Evolutionary conservation across 1,284 basidiomycete species (phyloP), one percentile per base, ranked within the genome.

Genomic region (Ganoderma sinense): DNA sequence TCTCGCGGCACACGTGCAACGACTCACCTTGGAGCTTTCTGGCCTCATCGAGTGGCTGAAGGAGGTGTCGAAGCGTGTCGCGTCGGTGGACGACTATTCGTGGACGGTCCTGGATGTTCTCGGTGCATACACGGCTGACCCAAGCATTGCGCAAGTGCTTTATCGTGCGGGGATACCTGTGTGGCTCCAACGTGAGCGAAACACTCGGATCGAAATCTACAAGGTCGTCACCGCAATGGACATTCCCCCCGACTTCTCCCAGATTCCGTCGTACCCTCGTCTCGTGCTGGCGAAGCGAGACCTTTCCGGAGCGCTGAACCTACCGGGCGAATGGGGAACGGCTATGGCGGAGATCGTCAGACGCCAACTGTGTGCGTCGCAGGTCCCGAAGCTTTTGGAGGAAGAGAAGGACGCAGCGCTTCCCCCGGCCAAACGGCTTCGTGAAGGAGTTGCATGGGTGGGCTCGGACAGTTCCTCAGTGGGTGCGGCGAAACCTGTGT

Each of bases 171-270:
- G 67, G 2, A 16, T 68, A 7, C 67, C 67, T 2, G 48, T 64
- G 18, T 68, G 67, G 67, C 56, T 68, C 16, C 56, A 62, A 14
- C 67, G 53, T 36, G 62, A 36, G 16, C 36, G 39, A 2, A 64
- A 29, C n/a, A 20, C 31, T 2, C 55, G n/a, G 23, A 1, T 60
- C 10, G 0, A 7, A 13, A 31, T 68, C 23, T 60, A 45, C 26
- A 18, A 53, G 33, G 62, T 65, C 18, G 67, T 64, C 8, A 36
- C 11, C 26, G 18, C 33, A 31, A 63, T 16, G 1, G 23, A 58
- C 23, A 6, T 65, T n/a, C 68, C 64, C 0, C n/a, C 23, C 3
- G 33, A 62, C 4, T 69, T 69, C 45, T 69, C 68, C 26, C 14
- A 8, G 23, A 13, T 18, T 3, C 66, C 66, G 7, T 43, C 62